A percentile compares a stretch with the other conserved stretches of the same genome.
phyloP scores from a whole-genome alignment of 2,329 filamentous ascomycete genomes.

The Colletotrichum sp. region DNA sequence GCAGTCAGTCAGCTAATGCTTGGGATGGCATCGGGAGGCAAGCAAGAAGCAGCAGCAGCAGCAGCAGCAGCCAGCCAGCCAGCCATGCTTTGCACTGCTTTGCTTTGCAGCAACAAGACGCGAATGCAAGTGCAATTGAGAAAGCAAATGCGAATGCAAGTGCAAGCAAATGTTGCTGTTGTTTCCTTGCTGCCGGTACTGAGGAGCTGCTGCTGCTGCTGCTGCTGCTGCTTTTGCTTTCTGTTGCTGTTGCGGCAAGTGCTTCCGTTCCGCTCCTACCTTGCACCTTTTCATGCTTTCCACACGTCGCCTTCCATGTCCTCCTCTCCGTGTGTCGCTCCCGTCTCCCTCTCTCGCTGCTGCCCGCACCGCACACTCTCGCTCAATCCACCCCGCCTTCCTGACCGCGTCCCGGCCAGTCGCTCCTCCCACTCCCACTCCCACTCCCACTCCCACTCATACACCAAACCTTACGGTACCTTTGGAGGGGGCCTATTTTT shows the following conservation, averaged over 20 bases:
- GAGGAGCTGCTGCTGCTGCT: neutral
- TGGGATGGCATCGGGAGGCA: neutral
- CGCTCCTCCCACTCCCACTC: slow-evolving; percentile 19
- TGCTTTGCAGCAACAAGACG: neutral
- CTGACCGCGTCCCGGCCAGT: slow-evolving; percentile 11
- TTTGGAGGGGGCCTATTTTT: slow-evolving; percentile 11
- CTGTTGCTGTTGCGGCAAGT: neutral
- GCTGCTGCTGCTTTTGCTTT: neutral
- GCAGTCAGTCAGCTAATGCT: neutral
- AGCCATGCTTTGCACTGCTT: neutral
- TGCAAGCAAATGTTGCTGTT: neutral
- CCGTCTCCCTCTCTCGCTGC: neutral
- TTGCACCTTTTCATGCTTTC: neutral
- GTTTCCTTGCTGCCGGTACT: neutral
- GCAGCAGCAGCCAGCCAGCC: neutral
- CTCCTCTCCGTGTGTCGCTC: neutral
- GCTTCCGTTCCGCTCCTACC: slow-evolving; percentile 1
- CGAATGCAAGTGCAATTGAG: neutral
- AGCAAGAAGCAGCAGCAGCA: neutral
- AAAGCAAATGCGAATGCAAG: neutral
- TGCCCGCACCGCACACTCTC: neutral
- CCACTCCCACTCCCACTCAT: slow-evolving; percentile 15
- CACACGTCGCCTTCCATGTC: neutral
- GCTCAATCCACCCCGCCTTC: slow-evolving; percentile 15
- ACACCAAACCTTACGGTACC: slow-evolving; percentile 20